These are phyloP conservation scores for Penicillium griseofulvum DNA, from an alignment of 2,329 filamentous ascomycete species.

Conservation along the genomic window DNA sequence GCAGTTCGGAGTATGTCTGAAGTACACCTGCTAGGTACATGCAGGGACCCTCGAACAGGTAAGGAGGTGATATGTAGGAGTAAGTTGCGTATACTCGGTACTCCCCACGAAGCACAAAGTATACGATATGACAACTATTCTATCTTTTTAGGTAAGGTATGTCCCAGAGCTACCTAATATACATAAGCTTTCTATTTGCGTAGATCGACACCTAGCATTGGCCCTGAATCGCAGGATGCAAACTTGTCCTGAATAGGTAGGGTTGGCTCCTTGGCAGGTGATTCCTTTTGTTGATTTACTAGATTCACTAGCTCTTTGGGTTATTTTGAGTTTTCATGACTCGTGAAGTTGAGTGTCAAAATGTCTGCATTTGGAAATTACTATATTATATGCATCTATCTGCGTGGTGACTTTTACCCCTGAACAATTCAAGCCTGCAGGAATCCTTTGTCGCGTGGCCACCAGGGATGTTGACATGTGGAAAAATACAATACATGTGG, in stretches of 20 bases:
- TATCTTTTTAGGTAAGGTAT: conserved; percentile 2
- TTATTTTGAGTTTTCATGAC: background rate
- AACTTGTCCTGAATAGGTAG: background rate
- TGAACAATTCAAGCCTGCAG: conserved; percentile 15
- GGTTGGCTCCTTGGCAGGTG: background rate
- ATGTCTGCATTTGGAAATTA: background rate
- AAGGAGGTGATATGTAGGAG: conserved; percentile 4
- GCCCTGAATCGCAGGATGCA: background rate
- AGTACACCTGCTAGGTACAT: conserved; percentile 1
- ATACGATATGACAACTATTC: background rate
- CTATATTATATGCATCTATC: background rate
- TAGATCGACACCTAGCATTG: background rate
- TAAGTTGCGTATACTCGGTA: background rate
- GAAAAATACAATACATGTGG: conserved; percentile 6
- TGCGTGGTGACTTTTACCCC: background rate
- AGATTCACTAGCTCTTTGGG: background rate
- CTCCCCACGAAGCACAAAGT: background rate
- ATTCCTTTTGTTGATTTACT: background rate
- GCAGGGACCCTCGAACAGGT: conserved; percentile 7
- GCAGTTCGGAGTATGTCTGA: conserved; percentile 3
- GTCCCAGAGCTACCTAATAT: background rate
- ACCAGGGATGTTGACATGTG: conserved; percentile 25
- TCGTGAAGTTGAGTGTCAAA: background rate
- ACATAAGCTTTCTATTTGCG: conserved; percentile 1
- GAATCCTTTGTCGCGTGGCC: conserved; percentile 26